Conservation (phyloP, 2,329 filamentous ascomycete genomes). For the Fusarium sp. region DNA sequence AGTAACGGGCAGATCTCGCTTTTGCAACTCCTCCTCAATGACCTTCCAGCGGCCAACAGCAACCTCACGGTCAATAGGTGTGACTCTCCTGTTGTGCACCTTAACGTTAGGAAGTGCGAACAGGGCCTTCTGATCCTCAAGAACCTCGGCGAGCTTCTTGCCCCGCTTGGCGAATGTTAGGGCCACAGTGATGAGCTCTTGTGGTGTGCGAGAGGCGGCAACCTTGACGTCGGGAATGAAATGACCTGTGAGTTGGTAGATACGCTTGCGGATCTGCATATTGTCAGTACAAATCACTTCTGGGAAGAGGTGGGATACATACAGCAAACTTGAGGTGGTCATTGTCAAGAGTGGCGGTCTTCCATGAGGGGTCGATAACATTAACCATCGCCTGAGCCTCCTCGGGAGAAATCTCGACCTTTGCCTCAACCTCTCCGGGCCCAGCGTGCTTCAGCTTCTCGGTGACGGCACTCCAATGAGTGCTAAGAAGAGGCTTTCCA, state of each 20-base stretch:
- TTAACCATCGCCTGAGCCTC: conserved; percentile 55
- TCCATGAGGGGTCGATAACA: conserved; percentile 66
- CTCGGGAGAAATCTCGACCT: conserved; percentile 44
- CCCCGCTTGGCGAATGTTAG: conserved; percentile 64
- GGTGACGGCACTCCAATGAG: conserved; percentile 49
- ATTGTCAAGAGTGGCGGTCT: conserved; percentile 60
- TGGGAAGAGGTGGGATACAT: conserved; percentile 49
- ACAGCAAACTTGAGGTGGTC: conserved; percentile 79
- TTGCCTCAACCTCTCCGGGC: conserved; percentile 35
- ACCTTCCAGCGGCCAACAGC: conserved; percentile 81
- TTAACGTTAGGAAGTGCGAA: conserved; percentile 72
- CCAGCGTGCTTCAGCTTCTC: conserved; percentile 45
- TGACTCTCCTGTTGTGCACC: conserved; percentile 71
- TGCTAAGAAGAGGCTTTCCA: conserved; percentile 52
- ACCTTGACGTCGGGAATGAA: conserved; percentile 77
- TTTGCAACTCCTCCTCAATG: conserved; percentile 74
- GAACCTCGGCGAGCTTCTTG: conserved; percentile 69
- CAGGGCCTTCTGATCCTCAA: conserved; percentile 60
- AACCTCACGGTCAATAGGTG: conserved; percentile 76
- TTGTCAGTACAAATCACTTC: conserved; percentile 17
- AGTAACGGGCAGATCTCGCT: conserved; percentile 67
- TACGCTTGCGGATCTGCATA: conserved; percentile 79
- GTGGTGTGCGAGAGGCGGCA: conserved; percentile 61
- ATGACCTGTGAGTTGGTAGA: conserved; percentile 82
- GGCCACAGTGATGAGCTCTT: conserved; percentile 63